phyloP scores from a whole-genome alignment of 2,329 filamentous ascomycete genomes.

The Metarhizium anisopliae region DNA sequence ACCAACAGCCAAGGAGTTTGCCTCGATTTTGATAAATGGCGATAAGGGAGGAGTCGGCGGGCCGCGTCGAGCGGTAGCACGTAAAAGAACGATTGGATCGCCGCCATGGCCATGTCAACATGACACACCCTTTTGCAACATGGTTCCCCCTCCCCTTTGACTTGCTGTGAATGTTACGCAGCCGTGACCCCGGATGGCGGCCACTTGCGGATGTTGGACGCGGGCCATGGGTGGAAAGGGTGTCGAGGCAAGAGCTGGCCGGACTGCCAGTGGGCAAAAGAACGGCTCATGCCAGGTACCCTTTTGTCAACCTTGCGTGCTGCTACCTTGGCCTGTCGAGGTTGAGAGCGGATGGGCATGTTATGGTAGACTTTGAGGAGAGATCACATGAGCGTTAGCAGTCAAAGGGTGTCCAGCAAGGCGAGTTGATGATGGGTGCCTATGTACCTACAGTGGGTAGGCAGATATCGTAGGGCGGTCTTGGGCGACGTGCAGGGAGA shows the following conservation, averaged over 20 bases:
- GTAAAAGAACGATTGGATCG: conserved; percentile 2
- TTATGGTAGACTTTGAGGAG: neutral
- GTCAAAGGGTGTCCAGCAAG: neutral
- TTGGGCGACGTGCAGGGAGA: too few species aligned
- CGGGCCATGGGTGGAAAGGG: neutral
- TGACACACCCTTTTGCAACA: neutral
- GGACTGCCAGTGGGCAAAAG: conserved; percentile 1
- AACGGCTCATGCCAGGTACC: conserved; percentile 8
- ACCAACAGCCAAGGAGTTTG: neutral
- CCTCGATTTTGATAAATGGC: neutral
- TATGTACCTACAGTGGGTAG: too few species aligned
- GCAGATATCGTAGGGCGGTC: too few species aligned
- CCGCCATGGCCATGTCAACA: neutral
- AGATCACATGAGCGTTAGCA: neutral
- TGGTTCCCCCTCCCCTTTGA: neutral
- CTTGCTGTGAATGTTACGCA: neutral
- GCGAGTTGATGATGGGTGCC: too few species aligned
- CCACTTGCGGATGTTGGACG: neutral
- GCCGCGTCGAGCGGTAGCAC: neutral
- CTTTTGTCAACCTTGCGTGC: conserved; percentile 1
- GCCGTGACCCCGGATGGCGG: neutral
- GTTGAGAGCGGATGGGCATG: neutral
- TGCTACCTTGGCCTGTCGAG: neutral
- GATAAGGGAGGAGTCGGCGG: neutral
- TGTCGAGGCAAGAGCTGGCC: neutral